Percentiles rank a stretch among this genome's conserved stretches.
Conservation (phyloP, 352 stramenopile genomes). For the Pythium vanterpoolii region DNA sequence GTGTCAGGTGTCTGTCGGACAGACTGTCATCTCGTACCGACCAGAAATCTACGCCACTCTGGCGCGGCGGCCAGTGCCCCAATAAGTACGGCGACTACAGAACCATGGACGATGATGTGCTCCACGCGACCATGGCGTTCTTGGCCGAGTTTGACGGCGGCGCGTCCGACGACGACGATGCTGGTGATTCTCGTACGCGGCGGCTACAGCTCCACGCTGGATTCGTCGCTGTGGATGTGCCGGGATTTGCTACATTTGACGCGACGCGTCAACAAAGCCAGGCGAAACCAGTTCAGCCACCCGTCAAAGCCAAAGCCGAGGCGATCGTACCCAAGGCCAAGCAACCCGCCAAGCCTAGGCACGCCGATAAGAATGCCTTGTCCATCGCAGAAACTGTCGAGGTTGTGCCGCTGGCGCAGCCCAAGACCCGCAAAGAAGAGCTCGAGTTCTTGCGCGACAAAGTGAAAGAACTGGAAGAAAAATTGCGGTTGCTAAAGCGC, state of each 20-base stretch:
- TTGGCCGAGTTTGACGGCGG: constrained; percentile 38
- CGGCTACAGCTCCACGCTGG: neutral
- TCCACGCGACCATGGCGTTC: constrained; percentile 42
- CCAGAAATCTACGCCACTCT: too few relatives aligned
- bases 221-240: neutral
- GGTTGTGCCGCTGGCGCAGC: constrained; percentile 14
- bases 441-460: constrained; percentile 56
- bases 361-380: too few relatives aligned
- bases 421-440: constrained; percentile 49
- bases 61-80: too few relatives aligned
- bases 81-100: too few relatives aligned
- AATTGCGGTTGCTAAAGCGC: constrained; percentile 13
- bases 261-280: neutral
- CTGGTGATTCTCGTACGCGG: neutral
- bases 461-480: constrained; percentile 18
- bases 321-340: neutral
- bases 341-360: neutral
- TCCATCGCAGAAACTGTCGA: neutral
- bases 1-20: too few relatives aligned
- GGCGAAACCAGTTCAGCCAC: neutral
- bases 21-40: too few relatives aligned
- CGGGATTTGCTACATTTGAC: neutral
- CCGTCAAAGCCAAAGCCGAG: neutral
- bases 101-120: constrained; percentile 20
- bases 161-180: constrained; percentile 20